Base-by-base conservation (phyloP, 345 rosid genomes). In the Rhodamnia rubescens region DNA sequence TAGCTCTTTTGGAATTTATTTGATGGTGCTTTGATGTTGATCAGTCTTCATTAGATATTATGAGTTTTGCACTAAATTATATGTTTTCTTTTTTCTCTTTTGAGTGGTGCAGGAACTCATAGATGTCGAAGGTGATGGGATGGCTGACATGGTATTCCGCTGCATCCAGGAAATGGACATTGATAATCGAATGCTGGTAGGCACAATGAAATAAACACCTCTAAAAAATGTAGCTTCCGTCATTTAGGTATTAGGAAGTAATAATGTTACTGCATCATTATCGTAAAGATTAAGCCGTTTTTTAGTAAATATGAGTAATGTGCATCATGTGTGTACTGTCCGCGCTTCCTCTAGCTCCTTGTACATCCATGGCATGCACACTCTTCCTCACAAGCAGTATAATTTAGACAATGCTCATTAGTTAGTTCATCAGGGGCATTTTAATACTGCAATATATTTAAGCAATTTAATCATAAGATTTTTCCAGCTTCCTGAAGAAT, bases 121-220 rank as follows among this genome's bases (percentile, higher is more conserved):
- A 85, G 99, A 97, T 89, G 98, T 95, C 87, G 99, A 97, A 92
- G 98, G 98, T 87, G 99, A 97, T 93, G 99, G 99, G 82, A 94
- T 96, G 98, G 99, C 99, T 87, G 98, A 97, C 87, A 97, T 95
- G 99, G 99, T 95, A 86, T 97, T 97, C 87, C 98, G 95, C 88
- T 97, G 99, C 91, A 96, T 97, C 88, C 98, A 96, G 91, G 99
- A 97, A 94, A 96, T 97, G 99, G 99, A 97, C 92, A 96, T 96
- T 42, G 98, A 97, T 92, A 97, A 96, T 87, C 93, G 99, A 47
- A 96, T 97, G 98, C 94, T 89, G 96, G 98, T 97, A 92, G 51
- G 86, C 74, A 52, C 36, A 55, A 36, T 5, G 24, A 52, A 53
- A 82, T 27, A 52, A 44, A 69, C 47, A 32, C 26, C 1, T 69